Evolutionary conservation across 1,139 yeast genomes (phyloP), one percentile per base, ranked within the genome.

Genomic region (Pichia kudriavzevii): DNA sequence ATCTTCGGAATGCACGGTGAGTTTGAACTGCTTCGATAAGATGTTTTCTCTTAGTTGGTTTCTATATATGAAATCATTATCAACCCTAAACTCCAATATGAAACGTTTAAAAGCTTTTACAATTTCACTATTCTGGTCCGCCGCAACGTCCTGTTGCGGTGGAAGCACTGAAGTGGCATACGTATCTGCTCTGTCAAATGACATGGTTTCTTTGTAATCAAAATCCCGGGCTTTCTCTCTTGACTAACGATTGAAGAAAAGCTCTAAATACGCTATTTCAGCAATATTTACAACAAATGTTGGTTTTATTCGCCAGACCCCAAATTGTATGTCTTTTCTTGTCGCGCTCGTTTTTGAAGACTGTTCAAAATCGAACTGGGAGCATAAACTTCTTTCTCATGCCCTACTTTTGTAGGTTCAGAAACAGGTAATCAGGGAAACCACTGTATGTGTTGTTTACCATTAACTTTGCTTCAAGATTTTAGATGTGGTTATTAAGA

Each of bases 11-110:
- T 84, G 78, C 15, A 93, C 94, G 5, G 75, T 70, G 34, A 93
- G 63, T 31, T 69, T 72, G 59, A 78, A 87, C 52, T 79, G 76
- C 44, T 80, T 79, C 45, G 85, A 79, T 39, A 88, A 66, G 38
- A 93, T 66, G 56, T 88, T 87, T 51, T 87, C 95, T 48, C 96
- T 69, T 38, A 93, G 67, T 57, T 88, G 96, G 49, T 87, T 95
- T 66, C 98, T 69, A 64, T 93, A 93, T 29, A 87, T 66, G 59
- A 83, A 91, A 55, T 78, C 80, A 39, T 84, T 74, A 52, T 83
- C 82, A 45, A 84, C 69, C 61, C 94, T 73, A 56, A 84, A 93
- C 57, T 88, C 95, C 40, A 87, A 67, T 32, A 93, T 72, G 57
- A 93, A 93, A 46, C 76, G 69, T 45, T 80, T 75, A 66, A 91